Base-by-base conservation (phyloP, 345 rosid species). In the Euphorbia lathyris region DNA sequence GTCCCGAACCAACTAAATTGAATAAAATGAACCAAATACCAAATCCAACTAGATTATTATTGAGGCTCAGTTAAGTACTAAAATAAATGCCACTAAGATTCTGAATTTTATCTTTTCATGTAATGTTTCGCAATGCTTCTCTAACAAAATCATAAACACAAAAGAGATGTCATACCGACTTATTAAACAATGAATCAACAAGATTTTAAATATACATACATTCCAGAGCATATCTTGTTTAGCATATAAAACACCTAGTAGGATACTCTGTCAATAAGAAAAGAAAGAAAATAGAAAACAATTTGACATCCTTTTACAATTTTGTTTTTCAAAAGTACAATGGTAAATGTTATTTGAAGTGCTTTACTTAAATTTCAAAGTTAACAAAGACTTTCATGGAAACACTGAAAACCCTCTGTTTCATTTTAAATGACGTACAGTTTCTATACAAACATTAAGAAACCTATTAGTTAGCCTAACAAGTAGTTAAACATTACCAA, bases 351-450 rank as follows among this genome's bases (percentile, higher is more conserved):
- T 30, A 17, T 8, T 58, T 14, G 32, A 27, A 30, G 42, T 5
- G 22, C 25, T 57, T 57, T 11, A 12, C 26, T 57, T 57, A 26
- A 48, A 48, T 16, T 48, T 16, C n/a, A 2, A 16, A 48, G 7
- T 16, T 14, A 16, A 2, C 17, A 17, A 16, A n/a, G 3, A 2
- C 2, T 30, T 59, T 30, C 27, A 62, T 32, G 1, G 1, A 20
- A 30, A 65, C 47, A 29, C 10, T 59, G 29, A 5, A 63, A 71
- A 65, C 51, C 29, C n/a, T n/a, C n/a, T n/a, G n/a, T n/a, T n/a
- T n/a, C n/a, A n/a, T n/a, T n/a, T n/a, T n/a, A n/a, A n/a, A n/a
- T n/a, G n/a, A n/a, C n/a, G n/a, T n/a, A n/a, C n/a, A n/a, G n/a
- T n/a, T n/a, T n/a, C n/a, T n/a, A n/a, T n/a, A n/a, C n/a, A n/a